Percentiles rank a stretch among this genome's conserved stretches.
These are phyloP conservation scores for Nothophaeocryptopus gaeumannii DNA, from an alignment of 2,329 filamentous ascomycete species.

Conservation along the genomic window DNA sequence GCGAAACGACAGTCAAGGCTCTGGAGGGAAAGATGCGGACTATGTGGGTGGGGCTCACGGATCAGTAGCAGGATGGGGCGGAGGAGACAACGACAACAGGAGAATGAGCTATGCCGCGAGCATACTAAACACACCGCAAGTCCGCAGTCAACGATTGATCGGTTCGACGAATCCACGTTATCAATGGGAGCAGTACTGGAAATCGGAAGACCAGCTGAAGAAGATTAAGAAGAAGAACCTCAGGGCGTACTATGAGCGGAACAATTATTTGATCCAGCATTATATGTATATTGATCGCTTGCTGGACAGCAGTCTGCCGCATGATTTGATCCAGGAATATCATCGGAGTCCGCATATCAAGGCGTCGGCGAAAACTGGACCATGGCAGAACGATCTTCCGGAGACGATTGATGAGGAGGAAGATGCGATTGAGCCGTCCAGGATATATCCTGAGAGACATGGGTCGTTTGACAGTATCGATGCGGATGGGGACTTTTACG, in stretches of 20 bases:
- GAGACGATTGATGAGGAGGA: conserved; percentile 67
- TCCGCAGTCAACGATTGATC: conserved; percentile 81
- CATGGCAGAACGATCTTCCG: conserved; percentile 54
- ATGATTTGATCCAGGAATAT: conserved; percentile 88
- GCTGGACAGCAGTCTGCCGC: conserved; percentile 87
- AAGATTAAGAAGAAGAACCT: conserved; percentile 69
- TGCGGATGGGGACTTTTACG: conserved; percentile 21
- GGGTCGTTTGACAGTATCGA: conserved; percentile 25
- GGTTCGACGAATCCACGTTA: conserved; percentile 85
- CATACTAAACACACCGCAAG: conserved; percentile 58
- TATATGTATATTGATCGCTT: conserved; percentile 92
- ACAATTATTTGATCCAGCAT: conserved; percentile 83
- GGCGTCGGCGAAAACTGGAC: conserved; percentile 9
- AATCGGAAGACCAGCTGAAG: conserved; percentile 70
- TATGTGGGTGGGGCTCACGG: conserved; percentile 4
- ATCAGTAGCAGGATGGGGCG: conserved; percentile 27
- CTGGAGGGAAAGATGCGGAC: conserved; percentile 16
- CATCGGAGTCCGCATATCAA: conserved; percentile 51
- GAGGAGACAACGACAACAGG: conserved; percentile 37
- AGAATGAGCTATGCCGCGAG: conserved; percentile 43
- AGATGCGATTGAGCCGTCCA: conserved; percentile 13
- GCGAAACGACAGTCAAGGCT: conserved; percentile 20
- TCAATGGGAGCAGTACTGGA: conserved; percentile 83
- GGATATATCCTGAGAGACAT: conserved; percentile 23
- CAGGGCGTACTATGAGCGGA: conserved; percentile 82